Percentiles rank a stretch among this genome's conserved stretches.
Evolutionary conservation across 441 rosid species (phyloP).

Genomic region (Cnidoscolus chayamansa): DNA sequence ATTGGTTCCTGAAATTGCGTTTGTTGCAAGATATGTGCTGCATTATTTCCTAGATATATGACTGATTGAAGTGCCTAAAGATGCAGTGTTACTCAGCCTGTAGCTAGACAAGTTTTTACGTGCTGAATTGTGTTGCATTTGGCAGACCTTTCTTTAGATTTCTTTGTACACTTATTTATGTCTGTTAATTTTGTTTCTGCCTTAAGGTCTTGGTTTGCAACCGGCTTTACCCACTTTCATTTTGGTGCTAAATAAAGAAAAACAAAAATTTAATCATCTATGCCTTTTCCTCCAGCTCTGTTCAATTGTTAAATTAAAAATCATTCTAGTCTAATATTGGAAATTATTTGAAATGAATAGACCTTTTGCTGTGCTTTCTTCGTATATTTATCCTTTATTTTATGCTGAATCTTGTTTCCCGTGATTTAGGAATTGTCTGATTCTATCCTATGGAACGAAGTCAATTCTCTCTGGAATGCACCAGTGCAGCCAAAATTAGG

Average conservation of each 20-base stretch:
- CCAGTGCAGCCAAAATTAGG: conserved; percentile 62
- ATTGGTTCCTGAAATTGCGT: not conserved
- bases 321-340: not conserved
- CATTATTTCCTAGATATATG: not conserved
- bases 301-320: not conserved
- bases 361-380: not conserved
- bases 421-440: conserved; percentile 72
- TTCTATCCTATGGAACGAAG: conserved; percentile 78
- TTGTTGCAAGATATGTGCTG: conserved; percentile 1
- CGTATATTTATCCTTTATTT: not conserved
- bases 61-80: not conserved
- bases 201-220: not conserved
- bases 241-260: not conserved
- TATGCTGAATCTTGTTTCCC: conserved; percentile 17
- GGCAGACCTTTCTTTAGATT: not conserved
- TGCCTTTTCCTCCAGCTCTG: not conserved
- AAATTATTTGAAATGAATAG: not conserved
- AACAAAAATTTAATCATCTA: not conserved
- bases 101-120: not conserved
- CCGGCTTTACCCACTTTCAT: conserved; percentile 3
- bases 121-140: not conserved
- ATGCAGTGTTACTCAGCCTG: not conserved
- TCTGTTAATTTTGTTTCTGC: not conserved
- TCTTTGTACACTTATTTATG: not conserved
- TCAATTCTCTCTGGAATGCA: conserved; percentile 62